These are phyloP conservation scores for Mycena amicta DNA, from an alignment of 768 basidiomycete species.

Conservation along the genomic window DNA sequence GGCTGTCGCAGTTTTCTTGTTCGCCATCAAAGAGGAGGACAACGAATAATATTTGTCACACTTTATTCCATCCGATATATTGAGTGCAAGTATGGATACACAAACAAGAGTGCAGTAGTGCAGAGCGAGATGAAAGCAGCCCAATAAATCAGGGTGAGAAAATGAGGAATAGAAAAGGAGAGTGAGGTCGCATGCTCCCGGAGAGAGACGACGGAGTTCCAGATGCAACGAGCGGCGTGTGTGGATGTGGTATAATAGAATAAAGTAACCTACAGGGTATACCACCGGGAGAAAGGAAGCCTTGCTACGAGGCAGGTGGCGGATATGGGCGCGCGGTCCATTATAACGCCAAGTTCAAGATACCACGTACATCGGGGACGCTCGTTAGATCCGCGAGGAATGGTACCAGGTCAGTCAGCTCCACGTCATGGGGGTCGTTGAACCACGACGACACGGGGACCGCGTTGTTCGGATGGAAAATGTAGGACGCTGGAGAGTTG, in stretches of 20 bases:
- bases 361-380: slow-evolving; percentile 89
- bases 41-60: no score
- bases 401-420: slow-evolving; percentile 92
- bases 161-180: slow-evolving; percentile 23
- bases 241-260: slow-evolving; percentile 22
- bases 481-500: slow-evolving; percentile 98
- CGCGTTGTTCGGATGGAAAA: slow-evolving; percentile 99
- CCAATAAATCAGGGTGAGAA: slow-evolving; percentile 11
- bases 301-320: no score
- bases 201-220: slow-evolving; percentile 14
- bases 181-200: slow-evolving; percentile 21
- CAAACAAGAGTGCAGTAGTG: slow-evolving; percentile 17
- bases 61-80: no score
- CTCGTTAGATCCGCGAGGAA: slow-evolving; percentile 87
- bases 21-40: slow-evolving; percentile 13
- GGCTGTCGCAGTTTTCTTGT: slow-evolving; percentile 15
- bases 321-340: no score
- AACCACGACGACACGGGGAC: slow-evolving; percentile 99
- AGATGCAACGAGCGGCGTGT: slow-evolving; percentile 20
- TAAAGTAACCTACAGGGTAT: slow-evolving; percentile 19
- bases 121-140: slow-evolving; percentile 24
- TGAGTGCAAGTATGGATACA: slow-evolving; percentile 22
- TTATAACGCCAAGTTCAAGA: slow-evolving; percentile 84
- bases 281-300: slow-evolving; percentile 10
- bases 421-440: slow-evolving; percentile 98